These are phyloP conservation scores for Xylariales sp. DNA, from an alignment of 2,329 filamentous ascomycete species.

Conservation along the genomic window DNA sequence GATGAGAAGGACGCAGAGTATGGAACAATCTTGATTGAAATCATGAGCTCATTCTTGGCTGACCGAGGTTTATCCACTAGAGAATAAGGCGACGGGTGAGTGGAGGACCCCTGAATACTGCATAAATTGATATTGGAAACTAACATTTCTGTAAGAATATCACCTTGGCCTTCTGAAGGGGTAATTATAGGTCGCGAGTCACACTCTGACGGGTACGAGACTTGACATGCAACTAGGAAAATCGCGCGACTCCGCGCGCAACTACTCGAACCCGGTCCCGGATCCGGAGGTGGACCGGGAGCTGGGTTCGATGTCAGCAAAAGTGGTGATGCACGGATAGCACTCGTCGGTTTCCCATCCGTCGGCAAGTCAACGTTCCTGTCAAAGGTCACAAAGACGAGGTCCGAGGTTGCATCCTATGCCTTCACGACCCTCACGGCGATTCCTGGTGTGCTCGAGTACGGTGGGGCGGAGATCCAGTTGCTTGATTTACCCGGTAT, in stretches of 20 bases:
- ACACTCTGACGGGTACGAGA: too few species aligned
- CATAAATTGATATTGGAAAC: too few species aligned
- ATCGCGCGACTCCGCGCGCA: constrained; percentile 92
- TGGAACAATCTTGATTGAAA: constrained; percentile 25
- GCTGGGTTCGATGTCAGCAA: constrained; percentile 92
- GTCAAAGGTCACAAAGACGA: constrained; percentile 98
- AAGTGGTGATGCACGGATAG: constrained; percentile 92
- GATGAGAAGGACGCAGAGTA: constrained; percentile 99
- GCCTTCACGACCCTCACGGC: constrained; percentile 96
- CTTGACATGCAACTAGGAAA: constrained; percentile 56
- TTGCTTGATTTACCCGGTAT: constrained; percentile 96
- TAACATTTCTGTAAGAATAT: too few species aligned
- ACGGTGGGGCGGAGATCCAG: constrained; percentile 96
- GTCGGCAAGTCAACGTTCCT: constrained; percentile 98
- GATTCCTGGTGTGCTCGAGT: constrained; percentile 94
- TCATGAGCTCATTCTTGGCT: constrained; percentile 8
- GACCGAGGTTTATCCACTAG: constrained; percentile 43
- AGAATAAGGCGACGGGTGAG: constrained; percentile 98
- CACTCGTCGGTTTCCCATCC: constrained; percentile 96
- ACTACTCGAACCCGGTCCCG: constrained; percentile 82
- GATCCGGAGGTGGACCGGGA: constrained; percentile 72
- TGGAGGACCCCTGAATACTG: too few species aligned
- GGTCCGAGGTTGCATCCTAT: constrained; percentile 92
- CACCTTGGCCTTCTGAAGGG: constrained; percentile 97
- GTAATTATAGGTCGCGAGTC: constrained; percentile 38